These are phyloP conservation scores for Talaromyces sp. DNA, from an alignment of 2,329 filamentous ascomycete species.

Conservation along the genomic window DNA sequence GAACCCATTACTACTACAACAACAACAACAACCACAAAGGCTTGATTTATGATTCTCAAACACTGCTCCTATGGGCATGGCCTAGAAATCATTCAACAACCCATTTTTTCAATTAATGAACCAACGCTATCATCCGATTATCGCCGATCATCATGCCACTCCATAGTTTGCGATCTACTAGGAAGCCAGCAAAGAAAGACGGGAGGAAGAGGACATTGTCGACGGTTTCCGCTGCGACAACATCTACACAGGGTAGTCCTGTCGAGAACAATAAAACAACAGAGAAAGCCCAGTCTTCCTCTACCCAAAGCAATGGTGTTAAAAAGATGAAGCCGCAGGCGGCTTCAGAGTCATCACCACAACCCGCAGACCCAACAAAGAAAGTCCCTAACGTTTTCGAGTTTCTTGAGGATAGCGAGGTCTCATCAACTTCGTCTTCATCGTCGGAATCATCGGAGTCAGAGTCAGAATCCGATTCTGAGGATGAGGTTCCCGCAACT, in stretches of 20 bases:
- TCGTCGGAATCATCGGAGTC: conserved; percentile 22
- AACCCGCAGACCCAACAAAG: conserved; percentile 15
- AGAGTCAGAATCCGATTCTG: conserved; percentile 12
- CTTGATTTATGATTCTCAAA: conserved; percentile 11
- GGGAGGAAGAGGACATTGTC: conserved; percentile 29
- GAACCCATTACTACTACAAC: conserved; percentile 9
- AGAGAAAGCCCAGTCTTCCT: conserved; percentile 17
- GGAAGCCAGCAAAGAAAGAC: conserved; percentile 33
- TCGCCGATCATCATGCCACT: conserved; percentile 33
- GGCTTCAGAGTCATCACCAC: conserved; percentile 9
- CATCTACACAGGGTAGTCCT: conserved; percentile 22
- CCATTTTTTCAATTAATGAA: conserved; percentile 18
- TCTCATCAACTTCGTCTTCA: conserved; percentile 21
- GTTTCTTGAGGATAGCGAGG: conserved; percentile 36
- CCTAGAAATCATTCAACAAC: conserved; percentile 1
- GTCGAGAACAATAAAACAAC: conserved; percentile 21
- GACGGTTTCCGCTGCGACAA: conserved; percentile 26
- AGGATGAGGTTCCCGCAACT: conserved; percentile 15
- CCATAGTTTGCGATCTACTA: conserved; percentile 28
- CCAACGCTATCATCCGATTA: conserved; percentile 12
- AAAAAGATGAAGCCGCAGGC: conserved; percentile 23
- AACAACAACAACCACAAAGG: too few species aligned
- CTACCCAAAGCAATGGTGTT: conserved; percentile 14
- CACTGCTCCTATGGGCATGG: conserved; percentile 6
- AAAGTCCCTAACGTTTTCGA: conserved; percentile 43